phyloP scores from a whole-genome alignment of 208 protist genomes.

The Trypanosoma rangeli region DNA sequence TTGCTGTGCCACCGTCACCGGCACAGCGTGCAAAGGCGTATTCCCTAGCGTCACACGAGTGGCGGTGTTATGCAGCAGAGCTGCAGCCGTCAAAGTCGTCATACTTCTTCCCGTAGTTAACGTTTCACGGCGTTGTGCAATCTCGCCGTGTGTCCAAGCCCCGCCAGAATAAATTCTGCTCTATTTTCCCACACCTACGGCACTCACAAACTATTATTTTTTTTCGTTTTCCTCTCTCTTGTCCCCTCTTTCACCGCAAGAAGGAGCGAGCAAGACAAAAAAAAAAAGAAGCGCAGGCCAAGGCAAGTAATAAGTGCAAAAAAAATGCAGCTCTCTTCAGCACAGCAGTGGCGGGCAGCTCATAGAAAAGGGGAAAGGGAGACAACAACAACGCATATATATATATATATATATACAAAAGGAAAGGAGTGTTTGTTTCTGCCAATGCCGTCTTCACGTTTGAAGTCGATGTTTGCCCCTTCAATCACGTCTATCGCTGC shows the following conservation, averaged over 20 bases:
- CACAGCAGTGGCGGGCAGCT: not conserved
- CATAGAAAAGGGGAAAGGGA: not conserved
- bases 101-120: slow-evolving; percentile 1
- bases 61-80: slow-evolving; percentile 37
- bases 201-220: not conserved
- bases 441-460: not conserved
- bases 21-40: slow-evolving; percentile 44
- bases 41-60: slow-evolving; percentile 50
- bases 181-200: not conserved
- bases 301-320: not conserved
- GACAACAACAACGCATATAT: not conserved
- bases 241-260: not conserved
- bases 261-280: not conserved
- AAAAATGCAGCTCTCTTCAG: not conserved
- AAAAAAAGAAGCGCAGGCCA: not conserved
- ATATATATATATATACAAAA: not conserved
- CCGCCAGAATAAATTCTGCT: not conserved
- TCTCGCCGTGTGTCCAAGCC: not conserved
- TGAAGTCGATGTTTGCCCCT: not conserved
- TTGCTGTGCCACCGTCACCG: slow-evolving; percentile 37
- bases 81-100: slow-evolving; percentile 4
- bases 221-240: not conserved
- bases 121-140: not conserved
- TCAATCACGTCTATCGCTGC: not conserved
- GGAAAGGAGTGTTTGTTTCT: not conserved